These are phyloP conservation scores for Gloeophyllum trabeum DNA, from an alignment of 768 basidiomycete genomes.

Conservation along the genomic window DNA sequence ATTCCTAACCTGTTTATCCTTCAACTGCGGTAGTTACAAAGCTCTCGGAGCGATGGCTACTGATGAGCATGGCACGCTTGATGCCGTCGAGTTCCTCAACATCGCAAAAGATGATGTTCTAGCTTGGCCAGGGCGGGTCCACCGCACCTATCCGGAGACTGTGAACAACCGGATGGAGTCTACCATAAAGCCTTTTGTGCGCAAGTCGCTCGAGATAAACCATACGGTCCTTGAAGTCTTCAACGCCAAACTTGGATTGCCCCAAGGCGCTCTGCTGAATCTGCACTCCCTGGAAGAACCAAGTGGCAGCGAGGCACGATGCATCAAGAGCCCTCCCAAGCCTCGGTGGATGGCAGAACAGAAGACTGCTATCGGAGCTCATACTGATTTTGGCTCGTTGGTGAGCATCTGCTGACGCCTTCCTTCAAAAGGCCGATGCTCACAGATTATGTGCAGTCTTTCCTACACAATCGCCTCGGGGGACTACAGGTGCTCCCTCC, in stretches of 20 bases:
- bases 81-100: constrained; percentile 21
- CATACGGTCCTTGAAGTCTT: constrained; percentile 17
- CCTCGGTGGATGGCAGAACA: constrained; percentile 12
- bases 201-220: constrained; percentile 13
- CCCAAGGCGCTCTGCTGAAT: constrained; percentile 16
- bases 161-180: constrained; percentile 13
- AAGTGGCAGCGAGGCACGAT: constrained; percentile 21
- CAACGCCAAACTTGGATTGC: constrained; percentile 21
- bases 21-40: constrained; percentile 40
- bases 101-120: constrained; percentile 23
- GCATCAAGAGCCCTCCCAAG: constrained; percentile 20
- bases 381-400: constrained; percentile 25
- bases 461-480: constrained; percentile 60
- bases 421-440: no score
- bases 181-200: constrained; percentile 11
- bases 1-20: no score
- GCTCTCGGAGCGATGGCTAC: constrained; percentile 25
- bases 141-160: constrained; percentile 16
- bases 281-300: constrained; percentile 16
- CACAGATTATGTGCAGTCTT: constrained; percentile 25
- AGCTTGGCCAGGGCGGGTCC: constrained; percentile 12
- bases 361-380: constrained; percentile 20
- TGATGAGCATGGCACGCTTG: constrained; percentile 18
- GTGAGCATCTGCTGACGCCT: constrained; percentile 7
- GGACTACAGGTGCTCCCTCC: constrained; percentile 61